These are phyloP conservation scores for Alternaria consortialis DNA, from an alignment of 2,329 filamentous ascomycete species.

Conservation along the genomic window DNA sequence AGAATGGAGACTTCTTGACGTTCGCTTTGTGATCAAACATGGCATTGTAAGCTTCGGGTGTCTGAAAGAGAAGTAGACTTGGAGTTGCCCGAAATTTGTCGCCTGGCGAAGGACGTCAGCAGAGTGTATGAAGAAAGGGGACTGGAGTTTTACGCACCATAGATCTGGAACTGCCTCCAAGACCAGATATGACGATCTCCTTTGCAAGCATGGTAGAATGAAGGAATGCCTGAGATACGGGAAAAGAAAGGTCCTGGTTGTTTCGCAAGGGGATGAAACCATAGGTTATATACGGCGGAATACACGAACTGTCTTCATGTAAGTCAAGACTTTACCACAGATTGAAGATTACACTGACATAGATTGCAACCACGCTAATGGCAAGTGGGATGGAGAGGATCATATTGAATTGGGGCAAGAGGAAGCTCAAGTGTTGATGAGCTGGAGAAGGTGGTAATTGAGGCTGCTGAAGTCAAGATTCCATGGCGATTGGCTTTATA, in stretches of 20 bases:
- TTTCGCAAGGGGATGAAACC: slow-evolving; percentile 17
- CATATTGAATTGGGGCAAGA: background rate
- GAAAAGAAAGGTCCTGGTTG: slow-evolving; percentile 18
- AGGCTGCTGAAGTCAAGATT: background rate
- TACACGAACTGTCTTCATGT: background rate
- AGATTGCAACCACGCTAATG: background rate
- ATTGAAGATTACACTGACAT: background rate
- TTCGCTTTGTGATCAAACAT: slow-evolving; percentile 47
- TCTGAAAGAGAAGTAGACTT: slow-evolving; percentile 71
- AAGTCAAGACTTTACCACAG: background rate
- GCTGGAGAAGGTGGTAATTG: background rate
- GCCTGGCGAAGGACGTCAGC: background rate
- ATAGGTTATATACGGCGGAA: slow-evolving; percentile 18
- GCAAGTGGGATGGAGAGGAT: background rate
- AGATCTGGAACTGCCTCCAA: slow-evolving; percentile 18
- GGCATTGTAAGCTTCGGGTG: slow-evolving; percentile 56
- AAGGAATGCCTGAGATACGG: slow-evolving; percentile 14
- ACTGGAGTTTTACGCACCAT: background rate
- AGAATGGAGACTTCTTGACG: slow-evolving; percentile 22
- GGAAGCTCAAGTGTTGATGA: background rate
- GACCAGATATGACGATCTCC: slow-evolving; percentile 30
- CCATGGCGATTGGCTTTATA: background rate
- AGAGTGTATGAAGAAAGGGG: background rate
- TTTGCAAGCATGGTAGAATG: slow-evolving; percentile 19
- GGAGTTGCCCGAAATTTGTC: slow-evolving; percentile 21